phyloP scores from a whole-genome alignment of 2,329 filamentous ascomycete species.

The Cytospora mali region DNA sequence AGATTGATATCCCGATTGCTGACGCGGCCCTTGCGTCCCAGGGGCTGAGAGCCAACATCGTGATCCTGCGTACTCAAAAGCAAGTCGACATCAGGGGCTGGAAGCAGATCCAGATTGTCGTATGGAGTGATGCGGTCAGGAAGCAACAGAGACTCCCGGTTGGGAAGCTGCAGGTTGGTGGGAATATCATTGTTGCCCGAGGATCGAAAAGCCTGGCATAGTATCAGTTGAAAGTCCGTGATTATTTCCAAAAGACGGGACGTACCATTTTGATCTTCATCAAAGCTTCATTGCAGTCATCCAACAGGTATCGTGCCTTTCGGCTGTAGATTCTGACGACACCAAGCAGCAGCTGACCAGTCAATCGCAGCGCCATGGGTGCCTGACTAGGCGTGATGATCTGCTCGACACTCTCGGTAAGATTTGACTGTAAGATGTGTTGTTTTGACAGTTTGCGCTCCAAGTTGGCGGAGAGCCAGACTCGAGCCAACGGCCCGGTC shows the following conservation, averaged over 20 bases:
- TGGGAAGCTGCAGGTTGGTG: constrained; percentile 76
- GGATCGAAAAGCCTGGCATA: constrained; percentile 80
- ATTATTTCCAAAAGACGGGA: not conserved
- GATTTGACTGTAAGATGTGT: constrained; percentile 91
- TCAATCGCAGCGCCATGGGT: constrained; percentile 91
- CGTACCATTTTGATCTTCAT: constrained; percentile 98
- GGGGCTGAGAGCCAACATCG: constrained; percentile 47
- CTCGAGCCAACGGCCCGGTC: constrained; percentile 93
- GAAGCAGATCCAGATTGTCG: constrained; percentile 74
- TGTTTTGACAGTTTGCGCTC: constrained; percentile 98
- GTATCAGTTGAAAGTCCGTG: constrained; percentile 38
- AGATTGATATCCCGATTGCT: constrained; percentile 69
- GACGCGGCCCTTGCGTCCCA: constrained; percentile 59
- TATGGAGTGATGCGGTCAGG: constrained; percentile 93
- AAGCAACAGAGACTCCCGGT: constrained; percentile 83
- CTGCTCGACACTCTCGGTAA: constrained; percentile 90
- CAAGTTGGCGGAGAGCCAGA: constrained; percentile 97
- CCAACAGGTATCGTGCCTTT: constrained; percentile 92
- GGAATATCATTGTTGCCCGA: constrained; percentile 94
- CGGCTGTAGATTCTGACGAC: constrained; percentile 97
- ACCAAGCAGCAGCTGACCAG: constrained; percentile 89
- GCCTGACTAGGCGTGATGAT: constrained; percentile 93
- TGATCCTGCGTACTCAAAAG: constrained; percentile 69
- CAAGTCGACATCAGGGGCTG: constrained; percentile 86
- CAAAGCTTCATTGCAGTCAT: constrained; percentile 96